Conservation (phyloP, 495 filamentous ascomycete species). For the Jackrogersella minutella region DNA sequence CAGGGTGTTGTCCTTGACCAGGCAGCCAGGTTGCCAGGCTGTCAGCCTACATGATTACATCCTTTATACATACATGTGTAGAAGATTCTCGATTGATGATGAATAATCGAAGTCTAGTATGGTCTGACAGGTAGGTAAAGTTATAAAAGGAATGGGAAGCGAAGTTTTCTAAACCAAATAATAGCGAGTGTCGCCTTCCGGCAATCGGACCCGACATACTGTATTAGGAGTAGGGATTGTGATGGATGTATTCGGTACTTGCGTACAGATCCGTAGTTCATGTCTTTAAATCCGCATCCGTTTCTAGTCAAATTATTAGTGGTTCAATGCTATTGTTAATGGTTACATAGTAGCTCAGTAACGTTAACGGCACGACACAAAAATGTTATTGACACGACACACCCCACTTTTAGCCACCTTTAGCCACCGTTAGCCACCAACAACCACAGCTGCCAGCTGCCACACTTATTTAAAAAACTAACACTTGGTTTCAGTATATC, state of each 20-base stretch:
- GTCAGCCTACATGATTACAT: constrained; percentile 4
- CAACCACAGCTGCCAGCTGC: too few species aligned
- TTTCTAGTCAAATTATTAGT: neutral
- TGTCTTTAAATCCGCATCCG: constrained; percentile 22
- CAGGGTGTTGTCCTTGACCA: too few species aligned
- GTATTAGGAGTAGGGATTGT: neutral
- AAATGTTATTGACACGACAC: too few species aligned
- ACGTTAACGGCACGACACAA: too few species aligned
- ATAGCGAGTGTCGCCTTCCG: constrained; percentile 11
- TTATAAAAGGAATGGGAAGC: constrained; percentile 15
- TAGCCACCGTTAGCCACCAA: too few species aligned
- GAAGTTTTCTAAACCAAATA: constrained; percentile 9
- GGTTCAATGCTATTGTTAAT: too few species aligned
- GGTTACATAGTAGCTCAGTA: too few species aligned
- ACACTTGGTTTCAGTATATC: too few species aligned
- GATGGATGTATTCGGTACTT: neutral
- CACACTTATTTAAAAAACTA: too few species aligned
- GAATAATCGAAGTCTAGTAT: neutral
- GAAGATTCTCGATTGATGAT: constrained; percentile 25
- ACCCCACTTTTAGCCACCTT: too few species aligned
- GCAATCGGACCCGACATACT: constrained; percentile 5
- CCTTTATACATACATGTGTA: neutral
- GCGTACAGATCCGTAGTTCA: neutral
- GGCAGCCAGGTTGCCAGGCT: neutral
- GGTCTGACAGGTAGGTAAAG: neutral